These are phyloP conservation scores for Pseudozyma sp. DNA, from an alignment of 1,284 basidiomycete species.

Conservation along the genomic window DNA sequence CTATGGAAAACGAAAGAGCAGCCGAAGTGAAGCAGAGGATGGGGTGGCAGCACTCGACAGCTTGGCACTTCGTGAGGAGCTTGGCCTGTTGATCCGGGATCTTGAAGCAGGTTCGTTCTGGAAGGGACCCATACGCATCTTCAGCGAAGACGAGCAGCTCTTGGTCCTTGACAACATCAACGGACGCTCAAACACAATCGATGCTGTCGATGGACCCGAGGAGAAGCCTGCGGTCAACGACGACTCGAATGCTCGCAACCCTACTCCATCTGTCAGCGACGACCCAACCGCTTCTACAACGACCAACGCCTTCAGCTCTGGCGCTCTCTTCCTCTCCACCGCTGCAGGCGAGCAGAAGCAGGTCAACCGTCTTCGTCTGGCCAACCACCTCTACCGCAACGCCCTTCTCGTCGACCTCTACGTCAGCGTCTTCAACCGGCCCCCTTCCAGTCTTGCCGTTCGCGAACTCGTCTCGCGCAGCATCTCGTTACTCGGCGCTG, in stretches of 20 bases:
- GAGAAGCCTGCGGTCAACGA: neutral
- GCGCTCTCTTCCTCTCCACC: conserved; percentile 23
- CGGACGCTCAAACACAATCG: neutral
- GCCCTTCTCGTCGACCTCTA: conserved; percentile 43
- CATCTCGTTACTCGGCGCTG: conserved; percentile 25
- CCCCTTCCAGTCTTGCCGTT: conserved; percentile 20
- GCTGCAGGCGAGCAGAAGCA: conserved; percentile 12
- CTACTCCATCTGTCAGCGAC: conserved; percentile 2
- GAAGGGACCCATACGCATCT: conserved; percentile 23
- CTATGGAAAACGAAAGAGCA: conserved; percentile 32
- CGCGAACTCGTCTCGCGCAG: conserved; percentile 35
- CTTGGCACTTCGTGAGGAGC: conserved; percentile 38
- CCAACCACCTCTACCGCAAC: conserved; percentile 45
- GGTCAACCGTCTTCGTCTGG: conserved; percentile 45
- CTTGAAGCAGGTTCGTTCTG: conserved; percentile 41
- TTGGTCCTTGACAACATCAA: conserved; percentile 13
- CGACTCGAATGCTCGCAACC: conserved; percentile 14
- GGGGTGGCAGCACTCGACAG: conserved; percentile 39
- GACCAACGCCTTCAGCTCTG: conserved; percentile 26
- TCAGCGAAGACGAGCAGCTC: conserved; percentile 31
- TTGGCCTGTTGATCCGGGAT: conserved; percentile 35
- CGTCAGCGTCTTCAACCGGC: conserved; percentile 41
- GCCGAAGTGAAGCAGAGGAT: conserved; percentile 33
- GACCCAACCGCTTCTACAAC: conserved; percentile 1
- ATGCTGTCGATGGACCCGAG: neutral